These are phyloP conservation scores for Lentinula sp. DNA, from an alignment of 768 basidiomycete genomes.

Conservation along the genomic window DNA sequence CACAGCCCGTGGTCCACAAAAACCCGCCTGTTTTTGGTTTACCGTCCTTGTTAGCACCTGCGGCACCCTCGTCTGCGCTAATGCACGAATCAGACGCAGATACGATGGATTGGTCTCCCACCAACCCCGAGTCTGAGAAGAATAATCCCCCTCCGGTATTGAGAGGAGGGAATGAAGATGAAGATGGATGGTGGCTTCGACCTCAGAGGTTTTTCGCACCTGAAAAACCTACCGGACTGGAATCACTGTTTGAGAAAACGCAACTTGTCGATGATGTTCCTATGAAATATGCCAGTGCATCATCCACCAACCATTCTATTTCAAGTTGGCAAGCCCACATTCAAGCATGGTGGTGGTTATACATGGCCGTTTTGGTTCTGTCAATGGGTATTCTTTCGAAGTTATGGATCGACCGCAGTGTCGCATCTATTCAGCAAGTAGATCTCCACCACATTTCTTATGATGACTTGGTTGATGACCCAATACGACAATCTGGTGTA, in stretches of 20 bases:
- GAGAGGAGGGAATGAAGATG: constrained; percentile 14
- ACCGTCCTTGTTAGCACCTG: constrained; percentile 45
- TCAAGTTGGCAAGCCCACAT: constrained; percentile 11
- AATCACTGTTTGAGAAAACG: constrained; percentile 60
- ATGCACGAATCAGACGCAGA: constrained; percentile 27
- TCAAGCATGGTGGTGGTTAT: constrained; percentile 31
- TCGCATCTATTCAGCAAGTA: background rate
- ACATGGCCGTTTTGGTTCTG: constrained; percentile 23
- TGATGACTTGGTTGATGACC: background rate
- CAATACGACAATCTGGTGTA: background rate
- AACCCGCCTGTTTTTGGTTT: constrained; percentile 57
- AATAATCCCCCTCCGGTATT: constrained; percentile 3
- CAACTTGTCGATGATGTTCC: constrained; percentile 43
- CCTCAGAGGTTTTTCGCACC: constrained; percentile 76
- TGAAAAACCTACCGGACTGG: constrained; percentile 72
- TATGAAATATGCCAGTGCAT: constrained; percentile 13
- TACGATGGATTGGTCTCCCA: constrained; percentile 70
- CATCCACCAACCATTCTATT: background rate
- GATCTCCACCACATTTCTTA: background rate
- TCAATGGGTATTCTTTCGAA: constrained; percentile 20
- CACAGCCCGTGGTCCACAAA: constrained; percentile 47
- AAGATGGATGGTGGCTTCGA: constrained; percentile 49
- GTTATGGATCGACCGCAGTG: constrained; percentile 10
- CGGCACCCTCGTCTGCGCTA: constrained; percentile 12
- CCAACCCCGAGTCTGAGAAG: constrained; percentile 22